Percentiles rank a stretch among this genome's conserved stretches.
These are phyloP conservation scores for Akanthomyces lecanii DNA, from an alignment of 2,329 filamentous ascomycete genomes.

Conservation along the genomic window DNA sequence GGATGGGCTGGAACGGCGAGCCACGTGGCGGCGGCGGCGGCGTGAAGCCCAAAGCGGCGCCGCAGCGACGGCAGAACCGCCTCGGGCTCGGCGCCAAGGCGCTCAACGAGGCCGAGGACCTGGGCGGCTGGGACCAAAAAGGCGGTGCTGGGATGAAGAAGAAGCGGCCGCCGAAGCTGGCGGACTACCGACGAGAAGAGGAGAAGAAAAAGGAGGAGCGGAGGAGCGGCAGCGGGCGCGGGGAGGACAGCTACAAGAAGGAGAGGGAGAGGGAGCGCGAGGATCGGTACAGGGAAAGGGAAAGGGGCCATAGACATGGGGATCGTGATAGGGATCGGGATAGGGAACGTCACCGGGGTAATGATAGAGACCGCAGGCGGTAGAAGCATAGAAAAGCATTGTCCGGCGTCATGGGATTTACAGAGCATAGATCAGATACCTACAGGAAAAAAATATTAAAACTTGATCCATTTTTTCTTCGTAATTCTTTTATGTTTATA, in stretches of 20 bases:
- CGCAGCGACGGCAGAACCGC: slow-evolving; percentile 64
- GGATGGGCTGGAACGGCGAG: slow-evolving; percentile 90
- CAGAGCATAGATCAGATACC: slow-evolving; percentile 13
- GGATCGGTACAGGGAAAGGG: slow-evolving; percentile 21
- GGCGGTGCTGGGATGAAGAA: slow-evolving; percentile 36
- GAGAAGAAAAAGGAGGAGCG: slow-evolving; percentile 43
- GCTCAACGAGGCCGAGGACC: slow-evolving; percentile 64
- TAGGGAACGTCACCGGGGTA: slow-evolving; percentile 23
- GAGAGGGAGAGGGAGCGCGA: slow-evolving; percentile 42
- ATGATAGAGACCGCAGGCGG: slow-evolving; percentile 24
- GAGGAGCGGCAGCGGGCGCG: slow-evolving; percentile 34
- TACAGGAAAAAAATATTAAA: background rate
- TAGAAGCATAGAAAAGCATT: slow-evolving; percentile 20
- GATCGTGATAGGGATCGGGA: slow-evolving; percentile 22
- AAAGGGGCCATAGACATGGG: slow-evolving; percentile 26
- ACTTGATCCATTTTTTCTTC: background rate
- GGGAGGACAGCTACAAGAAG: slow-evolving; percentile 44
- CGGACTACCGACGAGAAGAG: slow-evolving; percentile 46
- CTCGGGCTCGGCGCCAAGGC: slow-evolving; percentile 87
- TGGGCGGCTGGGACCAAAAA: slow-evolving; percentile 76
- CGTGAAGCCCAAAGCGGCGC: slow-evolving; percentile 54
- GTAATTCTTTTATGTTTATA: background rate
- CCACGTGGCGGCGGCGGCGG: slow-evolving; percentile 35
- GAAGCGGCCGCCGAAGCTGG: slow-evolving; percentile 41
- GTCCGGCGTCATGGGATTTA: slow-evolving; percentile 18